Evolutionary conservation across 192 early-diverging fungal species (phyloP).

Genomic region (Phlyctochytrium arcticum): DNA sequence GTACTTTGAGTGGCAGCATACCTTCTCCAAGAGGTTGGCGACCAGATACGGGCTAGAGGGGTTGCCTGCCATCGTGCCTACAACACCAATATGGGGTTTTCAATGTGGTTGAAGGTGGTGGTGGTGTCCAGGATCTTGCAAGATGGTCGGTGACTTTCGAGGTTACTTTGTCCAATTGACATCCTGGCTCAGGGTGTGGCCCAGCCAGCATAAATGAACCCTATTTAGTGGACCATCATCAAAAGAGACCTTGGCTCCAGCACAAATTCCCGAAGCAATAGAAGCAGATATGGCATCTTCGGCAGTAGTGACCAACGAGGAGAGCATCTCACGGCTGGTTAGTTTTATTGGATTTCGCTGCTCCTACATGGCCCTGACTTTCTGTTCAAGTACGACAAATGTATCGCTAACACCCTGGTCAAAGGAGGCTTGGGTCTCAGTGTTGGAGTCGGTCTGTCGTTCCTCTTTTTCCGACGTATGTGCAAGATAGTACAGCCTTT

Average conservation of each 20-base stretch:
- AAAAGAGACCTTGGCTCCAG: no score
- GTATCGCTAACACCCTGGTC: constrained; percentile 74
- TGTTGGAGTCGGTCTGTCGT: constrained; percentile 83
- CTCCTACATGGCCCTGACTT: background rate
- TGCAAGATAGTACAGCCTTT: background rate
- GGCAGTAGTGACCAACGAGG: no score
- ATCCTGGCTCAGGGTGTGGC: no score
- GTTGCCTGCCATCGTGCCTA: background rate
- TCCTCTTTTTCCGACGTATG: constrained; percentile 81
- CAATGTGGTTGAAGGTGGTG: background rate
- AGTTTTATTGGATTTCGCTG: no score
- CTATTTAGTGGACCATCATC: no score
- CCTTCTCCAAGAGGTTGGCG: constrained; percentile 68
- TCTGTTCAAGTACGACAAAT: constrained; percentile 71
- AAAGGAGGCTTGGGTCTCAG: constrained; percentile 78
- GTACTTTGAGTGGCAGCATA: constrained; percentile 19
- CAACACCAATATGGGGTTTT: no score
- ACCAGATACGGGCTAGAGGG: constrained; percentile 53
- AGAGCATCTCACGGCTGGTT: no score
- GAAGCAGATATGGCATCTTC: no score
- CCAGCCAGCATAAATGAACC: no score
- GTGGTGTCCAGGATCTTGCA: background rate
- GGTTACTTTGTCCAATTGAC: no score
- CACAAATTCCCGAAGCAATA: no score
- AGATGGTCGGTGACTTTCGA: background rate